Evolutionary conservation across 768 basidiomycete species (phyloP).

Genomic region (Megacollybia marginata): DNA sequence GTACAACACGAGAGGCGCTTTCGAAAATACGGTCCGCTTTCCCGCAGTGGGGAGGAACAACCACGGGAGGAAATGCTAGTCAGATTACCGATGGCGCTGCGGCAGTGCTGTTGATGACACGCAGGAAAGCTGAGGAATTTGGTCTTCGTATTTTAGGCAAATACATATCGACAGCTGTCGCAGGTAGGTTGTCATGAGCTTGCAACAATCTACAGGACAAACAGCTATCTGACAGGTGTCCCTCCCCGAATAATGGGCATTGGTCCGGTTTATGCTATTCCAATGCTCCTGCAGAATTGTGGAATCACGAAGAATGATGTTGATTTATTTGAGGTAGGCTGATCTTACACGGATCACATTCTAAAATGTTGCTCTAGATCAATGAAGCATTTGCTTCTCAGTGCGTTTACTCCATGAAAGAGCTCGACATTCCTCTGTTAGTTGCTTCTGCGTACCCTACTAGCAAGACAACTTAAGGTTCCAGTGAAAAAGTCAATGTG

Average conservation of each 20-base stretch:
- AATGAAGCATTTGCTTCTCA: constrained; percentile 91
- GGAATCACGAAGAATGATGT: constrained; percentile 66
- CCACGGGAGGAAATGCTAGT: constrained; percentile 80
- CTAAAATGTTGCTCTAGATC: constrained; percentile 39
- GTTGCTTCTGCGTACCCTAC: not conserved
- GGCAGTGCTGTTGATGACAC: constrained; percentile 73
- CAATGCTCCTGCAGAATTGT: constrained; percentile 57
- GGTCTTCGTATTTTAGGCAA: constrained; percentile 72
- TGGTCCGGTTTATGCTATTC: constrained; percentile 81
- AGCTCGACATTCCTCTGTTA: constrained; percentile 50
- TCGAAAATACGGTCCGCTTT: constrained; percentile 67
- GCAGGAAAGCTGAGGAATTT: constrained; percentile 70
- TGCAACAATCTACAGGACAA: not conserved
- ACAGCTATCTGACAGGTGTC: constrained; percentile 33
- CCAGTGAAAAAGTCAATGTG: constrained; percentile 48
- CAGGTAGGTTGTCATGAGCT: constrained; percentile 31
- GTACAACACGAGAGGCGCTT: constrained; percentile 61
- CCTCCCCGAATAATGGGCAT: constrained; percentile 85
- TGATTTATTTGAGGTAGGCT: constrained; percentile 67
- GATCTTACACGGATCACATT: not conserved
- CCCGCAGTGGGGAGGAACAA: constrained; percentile 70
- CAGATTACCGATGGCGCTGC: constrained; percentile 84
- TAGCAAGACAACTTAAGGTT: not conserved
- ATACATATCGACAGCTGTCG: constrained; percentile 64
- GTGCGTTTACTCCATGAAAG: constrained; percentile 64